Evolutionary conservation across 192 early-diverging fungal genomes (phyloP).

Genomic region (Backusella australiensis): DNA sequence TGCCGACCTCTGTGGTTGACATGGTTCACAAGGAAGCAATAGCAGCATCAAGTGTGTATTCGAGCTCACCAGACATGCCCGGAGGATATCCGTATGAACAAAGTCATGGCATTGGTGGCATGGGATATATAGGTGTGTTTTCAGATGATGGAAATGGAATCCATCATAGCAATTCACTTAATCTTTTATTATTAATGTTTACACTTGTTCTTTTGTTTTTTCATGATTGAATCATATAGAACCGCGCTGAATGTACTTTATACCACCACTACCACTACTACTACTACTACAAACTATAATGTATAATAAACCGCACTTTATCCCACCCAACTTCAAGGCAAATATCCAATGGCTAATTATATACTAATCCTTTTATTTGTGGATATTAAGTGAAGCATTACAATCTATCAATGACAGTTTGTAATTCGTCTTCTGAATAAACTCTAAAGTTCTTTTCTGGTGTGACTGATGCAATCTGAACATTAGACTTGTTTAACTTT

Average conservation of each 20-base stretch:
- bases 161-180: neutral
- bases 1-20: neutral
- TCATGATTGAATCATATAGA: neutral
- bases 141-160: conserved; percentile 1
- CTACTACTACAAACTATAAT: neutral
- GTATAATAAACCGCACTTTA: neutral
- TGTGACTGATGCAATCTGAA: conserved; percentile 92
- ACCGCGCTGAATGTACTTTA: neutral
- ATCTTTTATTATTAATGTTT: neutral
- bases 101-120: neutral
- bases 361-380: neutral
- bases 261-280: neutral
- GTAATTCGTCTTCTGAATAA: conserved; percentile 78
- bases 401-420: conserved; percentile 71
- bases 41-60: neutral
- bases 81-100: neutral
- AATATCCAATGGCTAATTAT: neutral
- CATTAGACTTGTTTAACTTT: conserved; percentile 94
- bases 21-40: neutral
- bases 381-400: conserved; percentile 29
- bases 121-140: conserved; percentile 2
- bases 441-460: conserved; percentile 74
- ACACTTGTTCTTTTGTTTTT: conserved; percentile 4
- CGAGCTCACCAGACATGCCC: neutral
- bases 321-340: neutral